Evolutionary conservation across 2,329 filamentous ascomycete species (phyloP), one percentile per base, ranked within the genome.

Genomic region (Alternaria ethzedia): DNA sequence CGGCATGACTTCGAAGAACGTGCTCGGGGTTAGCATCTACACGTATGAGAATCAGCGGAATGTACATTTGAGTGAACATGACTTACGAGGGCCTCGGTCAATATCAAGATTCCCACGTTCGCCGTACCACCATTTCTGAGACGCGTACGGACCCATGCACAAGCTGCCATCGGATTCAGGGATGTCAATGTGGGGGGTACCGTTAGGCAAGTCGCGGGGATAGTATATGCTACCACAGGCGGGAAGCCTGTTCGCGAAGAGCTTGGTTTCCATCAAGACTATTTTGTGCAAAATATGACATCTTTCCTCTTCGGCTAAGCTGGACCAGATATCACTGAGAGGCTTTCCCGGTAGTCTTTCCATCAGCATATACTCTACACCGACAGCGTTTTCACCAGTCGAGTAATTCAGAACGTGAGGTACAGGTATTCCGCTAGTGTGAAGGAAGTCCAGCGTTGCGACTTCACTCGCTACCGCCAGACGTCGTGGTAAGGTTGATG

Each of bases 381-480:
- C 72, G 12, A 75, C 71, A 10, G 64, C 4, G 61, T 75, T 75
- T 13, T 64, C 64, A 15, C 62, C 56, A 6, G 63, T 30, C 2
- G 65, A 65, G 51, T 73, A 78, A 15, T 46, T 70, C 9, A 76
- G 47, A 21, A 78, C 49, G 32, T 63, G 67, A 15, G 74, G 76
- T 36, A 66, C 64, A 17, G 75, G 70, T 12, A 79, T 64, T 2
- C 66, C 72, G 54, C 71, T 64, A 4, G 52, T 45, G 10, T 73
- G 78, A n/a, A 78, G 59, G 65, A 76, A 74, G 21, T 70, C 71
- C 61, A 79, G 61, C 3, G 77, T 80, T 32, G 80, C 78, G n/a
- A 80, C 78, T 63, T 81, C 77, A 64, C 78, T 80, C n/a, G 77
- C 78, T 12, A 77, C 74, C 21, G 73, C 75, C 28, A 73, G 61